Base-by-base conservation (phyloP, 495 filamentous ascomycete species). In the Penicillium cataractarum region DNA sequence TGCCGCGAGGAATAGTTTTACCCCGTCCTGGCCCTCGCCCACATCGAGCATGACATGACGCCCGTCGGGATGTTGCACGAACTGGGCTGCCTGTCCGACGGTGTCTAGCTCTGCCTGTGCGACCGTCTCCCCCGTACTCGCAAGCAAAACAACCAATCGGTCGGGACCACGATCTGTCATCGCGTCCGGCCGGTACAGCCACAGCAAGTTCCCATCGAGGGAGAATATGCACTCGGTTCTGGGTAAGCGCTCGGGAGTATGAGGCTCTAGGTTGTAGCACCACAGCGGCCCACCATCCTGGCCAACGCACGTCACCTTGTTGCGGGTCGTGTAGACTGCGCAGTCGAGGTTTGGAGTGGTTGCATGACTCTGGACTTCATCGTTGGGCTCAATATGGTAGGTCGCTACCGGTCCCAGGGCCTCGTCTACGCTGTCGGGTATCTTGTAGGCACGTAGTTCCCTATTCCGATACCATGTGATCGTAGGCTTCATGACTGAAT, bases 1-100 rank as follows among this genome's bases (percentile, higher is more conserved):
- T 7, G 10, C 13, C 26, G 49, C 49, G 7, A 19, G 29, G 13
- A 52, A 52, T 13, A 52, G 3, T 17, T 12, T 27, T 15, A 29
- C 24, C 22, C 49, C 49, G 15, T 52, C 49, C 15, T 52, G 49
- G 13, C 49, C 49, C 49, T 52, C 49, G 7, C 49, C 49, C 29
- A 52, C 49, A n/a, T 52, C 49, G 1, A 52, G 21, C 49, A 52
- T 17, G 15, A 52, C 5, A 52, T 52, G 49, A 12, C 26, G 49
- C 0, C 49, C 49, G 29, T 52, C 49, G 0, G 49, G 29, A 31
- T 52, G 26, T 6, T 17, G 49, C 13, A 31, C 26, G 17, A 52
- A 32, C 17, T 29, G 49, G 26, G 26, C 26, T 31, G 26, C 49
- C 24, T 52, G 49, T 1, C 49, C 49, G 49, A 29, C 24, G 17